Conservation (phyloP, 371 early-diverging fungal genomes). For the Lichtheimia ramosa region DNA sequence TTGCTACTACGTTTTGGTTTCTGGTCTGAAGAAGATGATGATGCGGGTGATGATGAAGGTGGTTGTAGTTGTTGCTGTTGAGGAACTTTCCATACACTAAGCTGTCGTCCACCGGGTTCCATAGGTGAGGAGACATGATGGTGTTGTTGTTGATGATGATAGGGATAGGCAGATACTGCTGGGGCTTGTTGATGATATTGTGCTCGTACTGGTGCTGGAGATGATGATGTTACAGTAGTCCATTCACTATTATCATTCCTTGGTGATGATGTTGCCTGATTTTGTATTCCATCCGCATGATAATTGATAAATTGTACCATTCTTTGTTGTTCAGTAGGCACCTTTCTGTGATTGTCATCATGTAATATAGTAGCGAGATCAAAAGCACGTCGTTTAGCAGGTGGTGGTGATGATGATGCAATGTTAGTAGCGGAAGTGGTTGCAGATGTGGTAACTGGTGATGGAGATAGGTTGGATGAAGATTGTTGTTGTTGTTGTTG, state of each 20-base stretch:
- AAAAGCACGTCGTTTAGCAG: neutral
- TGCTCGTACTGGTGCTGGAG: neutral
- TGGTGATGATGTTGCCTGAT: conserved; percentile 1
- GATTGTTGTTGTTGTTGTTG: neutral
- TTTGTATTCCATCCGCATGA: conserved; percentile 11
- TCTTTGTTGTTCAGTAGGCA: neutral
- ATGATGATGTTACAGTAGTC: neutral
- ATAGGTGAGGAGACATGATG: neutral
- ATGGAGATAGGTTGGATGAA: conserved; percentile 1
- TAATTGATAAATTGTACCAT: conserved; percentile 15
- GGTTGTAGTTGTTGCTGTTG: neutral
- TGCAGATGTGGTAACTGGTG: conserved; percentile 2
- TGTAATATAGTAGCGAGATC: neutral
- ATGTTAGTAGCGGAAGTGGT: neutral
- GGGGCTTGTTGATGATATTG: conserved; percentile 1
- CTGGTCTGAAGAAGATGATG: conserved; percentile 4
- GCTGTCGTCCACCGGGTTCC: conserved; percentile 6
- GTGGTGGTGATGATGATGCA: neutral
- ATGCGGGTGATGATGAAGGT: neutral
- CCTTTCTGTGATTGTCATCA: neutral
- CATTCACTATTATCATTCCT: neutral
- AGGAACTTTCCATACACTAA: conserved; percentile 12
- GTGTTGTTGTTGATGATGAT: neutral
- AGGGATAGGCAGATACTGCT: neutral
- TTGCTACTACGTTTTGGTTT: conserved; percentile 18